A percentile compares a stretch with the other conserved stretches of the same genome.
These are phyloP conservation scores for Colletotrichum costaricense DNA, from an alignment of 2,329 filamentous ascomycete genomes.

Conservation along the genomic window DNA sequence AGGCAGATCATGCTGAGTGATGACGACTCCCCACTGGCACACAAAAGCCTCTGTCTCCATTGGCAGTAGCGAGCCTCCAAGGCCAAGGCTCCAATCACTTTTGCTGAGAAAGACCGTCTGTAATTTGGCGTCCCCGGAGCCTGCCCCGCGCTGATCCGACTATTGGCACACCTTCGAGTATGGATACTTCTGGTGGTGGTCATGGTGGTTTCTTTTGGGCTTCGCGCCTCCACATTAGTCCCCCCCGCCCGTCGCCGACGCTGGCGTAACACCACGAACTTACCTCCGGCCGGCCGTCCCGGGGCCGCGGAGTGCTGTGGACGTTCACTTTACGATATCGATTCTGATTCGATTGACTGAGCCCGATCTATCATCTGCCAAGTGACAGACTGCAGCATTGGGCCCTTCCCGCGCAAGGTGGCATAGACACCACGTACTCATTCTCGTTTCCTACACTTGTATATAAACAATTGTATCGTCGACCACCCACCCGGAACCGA, in stretches of 20 bases:
- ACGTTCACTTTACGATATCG: background rate
- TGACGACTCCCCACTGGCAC: constrained; percentile 3
- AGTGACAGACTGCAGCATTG: background rate
- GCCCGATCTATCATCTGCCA: background rate
- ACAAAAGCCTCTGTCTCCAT: background rate
- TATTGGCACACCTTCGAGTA: background rate
- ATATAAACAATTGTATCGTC: background rate
- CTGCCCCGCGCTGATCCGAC: constrained; percentile 13
- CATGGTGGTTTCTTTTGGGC: background rate
- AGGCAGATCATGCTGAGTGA: constrained; percentile 6
- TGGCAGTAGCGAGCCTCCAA: background rate
- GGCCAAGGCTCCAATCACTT: background rate
- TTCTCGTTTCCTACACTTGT: background rate
- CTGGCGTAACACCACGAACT: background rate
- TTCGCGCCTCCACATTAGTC: background rate
- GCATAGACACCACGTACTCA: background rate
- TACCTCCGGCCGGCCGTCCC: background rate
- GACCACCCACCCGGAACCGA: background rate
- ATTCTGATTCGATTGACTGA: background rate
- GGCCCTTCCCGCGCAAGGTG: background rate
- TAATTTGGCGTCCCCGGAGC: background rate
- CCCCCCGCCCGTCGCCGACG: background rate
- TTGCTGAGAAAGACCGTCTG: background rate
- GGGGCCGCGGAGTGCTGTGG: background rate
- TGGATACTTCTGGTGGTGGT: no score